Base-by-base conservation (phyloP, 148 eudicot genomes). In the Nepenthes gracilis region DNA sequence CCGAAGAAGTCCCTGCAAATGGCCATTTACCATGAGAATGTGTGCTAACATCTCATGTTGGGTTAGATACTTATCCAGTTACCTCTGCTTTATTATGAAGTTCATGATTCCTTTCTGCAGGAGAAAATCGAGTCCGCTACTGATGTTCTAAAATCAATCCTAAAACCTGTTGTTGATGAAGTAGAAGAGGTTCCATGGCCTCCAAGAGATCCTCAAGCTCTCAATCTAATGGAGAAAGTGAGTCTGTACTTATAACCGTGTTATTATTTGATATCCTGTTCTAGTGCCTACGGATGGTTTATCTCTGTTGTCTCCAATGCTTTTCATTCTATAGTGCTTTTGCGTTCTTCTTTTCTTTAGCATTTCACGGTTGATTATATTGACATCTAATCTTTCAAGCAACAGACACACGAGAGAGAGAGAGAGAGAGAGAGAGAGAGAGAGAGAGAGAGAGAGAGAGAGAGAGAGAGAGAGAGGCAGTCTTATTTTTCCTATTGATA, bases 41-140 rank as follows among this genome's bases (percentile, higher is more conserved):
- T 49, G 6, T 61, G 45, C 55, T 61, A n/a, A 48, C 35, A 13
- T 6, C 36, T 55, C 49, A 23, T 35, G 9, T n/a, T 43, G 37
- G 32, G 14, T 50, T 55, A 5, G 55, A n/a, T 59, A 9, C 13
- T 14, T 45, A 12, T 40, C 57, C 49, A 2, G 43, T 34, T 52
- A 12, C 36, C 35, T 59, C 6, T 71, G 57, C 47, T 61, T 63
- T 61, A 35, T 61, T 43, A 38, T 55, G 36, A 47, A 51, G 53
- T 40, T 51, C 34, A 50, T 43, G 34, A 45, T 64, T 40, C 49
- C 48, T 65, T 64, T 48, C 59, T 75, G 59, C 78, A 93, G 97
- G 97, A 89, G 74, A 94, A 89, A 75, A 94, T 89, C 34, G 86
- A 94, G 57, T 82, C 89, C 35, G 80, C 99, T 13, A 94, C 97